Base-by-base conservation (phyloP, 345 rosid species). In the Corymbia maculata region DNA sequence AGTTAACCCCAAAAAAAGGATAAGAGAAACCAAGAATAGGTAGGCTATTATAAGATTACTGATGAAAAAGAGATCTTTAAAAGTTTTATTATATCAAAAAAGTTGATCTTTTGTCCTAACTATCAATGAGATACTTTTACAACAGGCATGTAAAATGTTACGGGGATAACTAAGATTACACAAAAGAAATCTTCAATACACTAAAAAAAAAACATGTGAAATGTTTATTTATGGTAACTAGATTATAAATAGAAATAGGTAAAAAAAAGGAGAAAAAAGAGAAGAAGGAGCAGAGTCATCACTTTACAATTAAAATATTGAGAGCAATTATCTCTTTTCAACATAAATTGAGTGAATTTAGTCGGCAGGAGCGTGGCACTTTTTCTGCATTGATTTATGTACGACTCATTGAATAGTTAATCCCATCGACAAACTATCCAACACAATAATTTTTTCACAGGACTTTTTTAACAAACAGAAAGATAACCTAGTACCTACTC, bases 141-240 rank as follows among this genome's bases (percentile, higher is more conserved):
- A 0, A 0, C 0, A 5, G 5, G 9, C 28, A 8, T 1, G 5
- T 55, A 55, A 4, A 22, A 55, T 12, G 9, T 4, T 55, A 8
- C 21, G 22, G 28, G 61, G 22, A 55, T 22, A 55, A 21, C 22
- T 55, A 22, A 55, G 12, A 55, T 21, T 22, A 2, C 61, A 22
- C 28, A 55, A 11, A 55, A 22, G 6, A 22, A 55, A 12, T 9
- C 9, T 55, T 55, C 61, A 22, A 55, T 12, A 55, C 28, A 4
- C 28, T 55, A 22, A 55, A 55, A 55, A 8, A 11, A 55, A 22
- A 55, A 55, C 8, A 21, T 55, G 28, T 22, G 24, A 55, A 55
- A 55, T 55, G 28, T 26, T 55, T 55, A 55, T 21, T 55, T 55
- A 55, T 22, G 22, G 9, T 4, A 55, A 55, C 12, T 22, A 55